phyloP scores from a whole-genome alignment of 225 moss, liverwort and hornwort species.

The Polytrichum formosum region DNA sequence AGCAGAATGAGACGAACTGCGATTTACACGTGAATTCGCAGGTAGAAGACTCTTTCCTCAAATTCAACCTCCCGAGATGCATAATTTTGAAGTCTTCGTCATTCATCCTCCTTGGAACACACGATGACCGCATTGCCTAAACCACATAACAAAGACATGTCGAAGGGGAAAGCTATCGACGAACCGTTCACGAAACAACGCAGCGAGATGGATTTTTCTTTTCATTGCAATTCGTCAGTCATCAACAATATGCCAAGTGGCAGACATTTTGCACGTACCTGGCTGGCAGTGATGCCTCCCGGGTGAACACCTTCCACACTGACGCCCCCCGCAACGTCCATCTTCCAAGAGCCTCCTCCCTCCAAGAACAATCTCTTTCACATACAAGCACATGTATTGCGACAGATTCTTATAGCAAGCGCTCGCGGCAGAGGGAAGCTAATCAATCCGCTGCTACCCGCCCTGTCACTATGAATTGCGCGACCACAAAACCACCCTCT shows the following conservation, averaged over 20 bases:
- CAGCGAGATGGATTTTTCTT: too few relatives aligned
- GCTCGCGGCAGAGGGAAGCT: too few relatives aligned
- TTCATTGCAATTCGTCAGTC: background rate
- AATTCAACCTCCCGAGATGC: background rate
- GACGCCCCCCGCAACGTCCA: constrained; percentile 26
- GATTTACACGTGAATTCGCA: too few relatives aligned
- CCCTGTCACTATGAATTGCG: too few relatives aligned
- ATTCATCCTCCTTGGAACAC: background rate
- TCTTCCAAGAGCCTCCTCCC: constrained; percentile 10
- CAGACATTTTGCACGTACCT: constrained; percentile 32
- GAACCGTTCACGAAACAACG: background rate
- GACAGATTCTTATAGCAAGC: too few relatives aligned
- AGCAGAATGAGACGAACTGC: too few relatives aligned
- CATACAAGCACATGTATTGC: too few relatives aligned
- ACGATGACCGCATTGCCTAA: background rate
- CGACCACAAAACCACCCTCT: too few relatives aligned
- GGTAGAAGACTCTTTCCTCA: too few relatives aligned
- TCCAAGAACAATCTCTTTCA: too few relatives aligned
- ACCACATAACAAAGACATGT: background rate
- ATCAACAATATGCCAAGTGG: background rate
- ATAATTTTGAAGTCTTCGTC: background rate
- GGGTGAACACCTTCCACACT: constrained; percentile 31
- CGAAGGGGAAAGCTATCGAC: background rate
- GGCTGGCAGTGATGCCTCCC: constrained; percentile 29
- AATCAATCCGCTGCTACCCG: too few relatives aligned